phyloP scores from a whole-genome alignment of 2,329 filamentous ascomycete species.

The Shiraia sp. region DNA sequence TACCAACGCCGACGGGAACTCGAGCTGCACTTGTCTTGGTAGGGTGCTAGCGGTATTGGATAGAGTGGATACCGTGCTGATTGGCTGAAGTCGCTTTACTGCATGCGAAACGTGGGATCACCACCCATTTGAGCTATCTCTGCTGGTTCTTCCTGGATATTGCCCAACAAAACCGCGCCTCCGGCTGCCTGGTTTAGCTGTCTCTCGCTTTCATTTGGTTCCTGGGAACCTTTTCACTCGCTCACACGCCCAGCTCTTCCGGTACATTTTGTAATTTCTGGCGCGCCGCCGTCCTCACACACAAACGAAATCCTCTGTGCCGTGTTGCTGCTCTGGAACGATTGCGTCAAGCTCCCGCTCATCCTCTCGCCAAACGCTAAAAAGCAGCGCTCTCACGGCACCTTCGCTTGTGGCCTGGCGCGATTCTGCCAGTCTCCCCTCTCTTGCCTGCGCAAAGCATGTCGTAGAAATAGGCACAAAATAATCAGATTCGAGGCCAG shows the following conservation, averaged over 20 bases:
- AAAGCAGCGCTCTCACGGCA: background rate
- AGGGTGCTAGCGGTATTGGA: background rate
- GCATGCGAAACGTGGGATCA: slow-evolving; percentile 3
- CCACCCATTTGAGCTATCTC: slow-evolving; percentile 15
- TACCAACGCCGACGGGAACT: too few relatives aligned
- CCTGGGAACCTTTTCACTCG: slow-evolving; percentile 20
- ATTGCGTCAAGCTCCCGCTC: background rate
- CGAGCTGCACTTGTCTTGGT: too few relatives aligned
- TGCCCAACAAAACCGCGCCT: slow-evolving; percentile 21
- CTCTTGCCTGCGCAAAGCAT: slow-evolving; percentile 1
- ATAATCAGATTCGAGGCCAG: background rate
- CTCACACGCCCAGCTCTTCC: slow-evolving; percentile 10
- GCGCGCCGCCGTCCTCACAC: slow-evolving; percentile 1
- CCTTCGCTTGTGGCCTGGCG: background rate
- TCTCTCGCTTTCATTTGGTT: slow-evolving; percentile 15
- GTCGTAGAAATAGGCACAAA: background rate
- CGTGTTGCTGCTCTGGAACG: too few relatives aligned
- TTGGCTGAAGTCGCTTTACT: slow-evolving; percentile 3
- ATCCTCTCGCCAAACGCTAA: slow-evolving; percentile 1
- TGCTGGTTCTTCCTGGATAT: slow-evolving; percentile 10
- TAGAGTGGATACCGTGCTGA: slow-evolving; percentile 2
- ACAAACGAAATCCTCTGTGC: background rate
- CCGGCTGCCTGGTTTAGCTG: slow-evolving; percentile 12
- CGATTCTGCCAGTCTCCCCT: background rate
- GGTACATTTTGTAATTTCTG: background rate